Percentiles rank a stretch among this genome's conserved stretches.
phyloP scores from a whole-genome alignment of 108 stramenopile species.

The Mayamaea pseudoterrestris region DNA sequence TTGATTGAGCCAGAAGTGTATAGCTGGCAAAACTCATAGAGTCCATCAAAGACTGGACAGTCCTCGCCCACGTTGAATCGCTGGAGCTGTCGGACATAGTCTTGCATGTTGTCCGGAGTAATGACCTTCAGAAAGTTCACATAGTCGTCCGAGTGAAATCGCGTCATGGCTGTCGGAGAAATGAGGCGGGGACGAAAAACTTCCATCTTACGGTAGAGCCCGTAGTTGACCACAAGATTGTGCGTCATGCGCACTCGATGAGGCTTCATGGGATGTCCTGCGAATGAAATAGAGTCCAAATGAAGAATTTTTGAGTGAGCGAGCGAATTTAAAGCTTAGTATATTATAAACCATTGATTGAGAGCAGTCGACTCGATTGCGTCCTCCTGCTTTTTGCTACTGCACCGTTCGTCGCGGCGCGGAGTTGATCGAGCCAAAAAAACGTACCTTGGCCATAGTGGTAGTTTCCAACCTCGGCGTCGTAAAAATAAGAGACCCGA shows the following conservation, averaged over 20 bases:
- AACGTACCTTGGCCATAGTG: slow-evolving; percentile 87
- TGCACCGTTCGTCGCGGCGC: no score
- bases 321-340: no score
- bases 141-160: slow-evolving; percentile 98
- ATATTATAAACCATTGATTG: no score
- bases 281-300: slow-evolving; percentile 14
- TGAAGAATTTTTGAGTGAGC: no score
- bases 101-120: slow-evolving; percentile 96
- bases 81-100: slow-evolving; percentile 84
- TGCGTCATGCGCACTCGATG: slow-evolving; percentile 99
- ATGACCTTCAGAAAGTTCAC: slow-evolving; percentile 96
- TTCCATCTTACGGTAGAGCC: slow-evolving; percentile 96
- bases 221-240: slow-evolving; percentile 98
- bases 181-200: slow-evolving; percentile 94
- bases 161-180: slow-evolving; percentile 88
- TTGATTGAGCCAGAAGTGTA: slow-evolving; percentile 95
- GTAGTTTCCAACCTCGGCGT: slow-evolving; percentile 94
- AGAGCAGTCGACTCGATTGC: no score
- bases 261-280: slow-evolving; percentile 98
- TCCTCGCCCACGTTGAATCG: slow-evolving; percentile 99
- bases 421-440: not conserved
- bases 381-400: no score
- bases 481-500: slow-evolving; percentile 92
- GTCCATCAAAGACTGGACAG: slow-evolving; percentile 98
- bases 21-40: slow-evolving; percentile 96